Base-by-base conservation (phyloP, 371 early-diverging fungal genomes). In the Mortierella sp. region DNA sequence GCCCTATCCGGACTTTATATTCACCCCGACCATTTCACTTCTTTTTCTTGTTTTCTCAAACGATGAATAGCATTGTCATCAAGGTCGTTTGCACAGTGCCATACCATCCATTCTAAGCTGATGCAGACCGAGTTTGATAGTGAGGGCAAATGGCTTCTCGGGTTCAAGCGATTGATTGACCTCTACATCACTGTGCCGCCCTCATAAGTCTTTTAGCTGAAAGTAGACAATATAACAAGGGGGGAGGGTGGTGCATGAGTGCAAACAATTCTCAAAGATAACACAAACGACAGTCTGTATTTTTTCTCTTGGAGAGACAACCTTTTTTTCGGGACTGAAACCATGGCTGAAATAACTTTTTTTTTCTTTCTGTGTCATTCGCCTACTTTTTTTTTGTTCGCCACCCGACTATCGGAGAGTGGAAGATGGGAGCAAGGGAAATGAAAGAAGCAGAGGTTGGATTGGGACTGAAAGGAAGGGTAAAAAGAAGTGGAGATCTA, bases 141-240 rank as follows among this genome's bases (percentile, higher is more conserved):
- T 8, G 91, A 93, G 58, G 93, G 93, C 6, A 87, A 89, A 46
- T 94, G 95, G 94, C 88, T 94, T 75, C 81, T 93, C 14, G 95
- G 94, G 8, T 84, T 94, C 63, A 94, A 94, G 80, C 89, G 94
- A 32, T 84, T 94, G 46, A 89, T 93, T 43, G 94, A 93, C 72
- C 75, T 91, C 18, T 87, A 89, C 24, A 78, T 75, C 18, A 75
- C 81, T 1, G 41, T 75, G 54, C 60, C 78, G 35, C 21, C 79
- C 18, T 60, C 82, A 38, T 68, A 68, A 12, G 4, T 4, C 2
- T 38, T 41, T 35, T 77, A 14, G n/a, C 24, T 38, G 6, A 48
- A 48, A 21, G 38, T 11, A 54, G 54, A 54, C 24, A 21, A 41
- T 68, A 41, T 24, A 38, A 68, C 41, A 21, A 56, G 4, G 16